Base-by-base conservation (phyloP, 2,329 filamentous ascomycete genomes). In the Ilyonectria destructans region DNA sequence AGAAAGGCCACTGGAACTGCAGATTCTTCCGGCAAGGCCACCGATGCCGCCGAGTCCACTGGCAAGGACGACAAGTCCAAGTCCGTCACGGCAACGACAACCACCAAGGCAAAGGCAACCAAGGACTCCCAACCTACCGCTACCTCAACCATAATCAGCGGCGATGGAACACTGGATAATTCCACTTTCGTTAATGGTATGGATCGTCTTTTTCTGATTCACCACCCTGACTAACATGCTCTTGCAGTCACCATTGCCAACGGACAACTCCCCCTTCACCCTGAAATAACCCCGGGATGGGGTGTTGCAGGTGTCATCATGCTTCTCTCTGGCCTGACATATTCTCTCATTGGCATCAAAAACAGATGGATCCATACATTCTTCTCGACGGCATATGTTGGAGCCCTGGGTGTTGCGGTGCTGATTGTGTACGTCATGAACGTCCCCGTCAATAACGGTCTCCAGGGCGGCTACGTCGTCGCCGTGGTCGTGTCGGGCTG, bases 371-470 rank as follows among this genome's bases (percentile, higher is more conserved):
- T 96, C 13, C 92, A 96, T 77, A 91, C 93, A 17, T 97, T 93
- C 79, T 87, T 97, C 65, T 96, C 95, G 15, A 89, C 92, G 1
- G 93, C 90, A 6, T 95, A 93, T 74, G 84, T 96, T 29, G 86
- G 89, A 23, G 88, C 91, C 51, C 82, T 98, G 40, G 90, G 92
- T 17, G 91, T 96, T 13, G 90, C 92, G 0, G 92, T 97, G 2
- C 85, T 98, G 23, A 94, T 98, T 62, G 81, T 97, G 51, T 98
- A 98, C 78, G 91, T 98, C 45, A 96, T 97, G 92, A 91, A 87
- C 62, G 88, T 91, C 0, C 94, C 95, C 0, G 88, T 97, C 45
- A 89, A 87, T 67, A 84, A 93, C 78, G 93, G 90, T 0, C 84
- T 96, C 2, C 94, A 98, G 81, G 96, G 94, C 29, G 96, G 90